Conservation (phyloP, 2,329 filamentous ascomycete genomes). For the Phyllosticta citrichinensis region DNA sequence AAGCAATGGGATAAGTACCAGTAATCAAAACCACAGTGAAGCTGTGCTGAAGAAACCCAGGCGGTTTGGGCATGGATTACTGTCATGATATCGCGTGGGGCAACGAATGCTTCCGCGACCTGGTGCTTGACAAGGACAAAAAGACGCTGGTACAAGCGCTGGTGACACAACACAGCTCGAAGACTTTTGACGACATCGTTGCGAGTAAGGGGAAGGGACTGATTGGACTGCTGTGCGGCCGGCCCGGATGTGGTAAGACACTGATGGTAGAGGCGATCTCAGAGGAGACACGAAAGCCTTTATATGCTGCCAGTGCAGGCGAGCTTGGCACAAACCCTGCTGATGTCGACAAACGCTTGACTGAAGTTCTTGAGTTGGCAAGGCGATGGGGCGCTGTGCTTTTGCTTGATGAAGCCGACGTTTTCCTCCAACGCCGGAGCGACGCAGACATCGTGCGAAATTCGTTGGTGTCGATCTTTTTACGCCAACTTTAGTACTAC, state of each 20-base stretch:
- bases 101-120: constrained; percentile 34
- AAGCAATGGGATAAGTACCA: constrained; percentile 4
- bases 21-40: neutral
- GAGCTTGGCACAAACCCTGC: neutral
- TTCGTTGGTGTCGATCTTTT: constrained; percentile 27
- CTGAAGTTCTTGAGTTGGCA: neutral
- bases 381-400: neutral
- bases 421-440: constrained; percentile 46
- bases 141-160: constrained; percentile 41
- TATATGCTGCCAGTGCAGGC: constrained; percentile 21
- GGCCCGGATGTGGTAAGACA: constrained; percentile 44
- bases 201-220: constrained; percentile 43
- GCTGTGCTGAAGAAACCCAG: neutral
- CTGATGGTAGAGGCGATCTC: constrained; percentile 24
- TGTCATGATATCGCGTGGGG: constrained; percentile 32
- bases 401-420: constrained; percentile 40
- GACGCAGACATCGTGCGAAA: constrained; percentile 25
- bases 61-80: neutral
- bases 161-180: constrained; percentile 26
- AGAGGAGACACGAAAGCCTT: constrained; percentile 21
- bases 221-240: constrained; percentile 39
- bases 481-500: constrained; percentile 23
- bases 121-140: constrained; percentile 36
- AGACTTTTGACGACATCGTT: constrained; percentile 36
- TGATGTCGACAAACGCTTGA: neutral